phyloP scores from a whole-genome alignment of 257 asterid species.

The Penstemon eatonii region DNA sequence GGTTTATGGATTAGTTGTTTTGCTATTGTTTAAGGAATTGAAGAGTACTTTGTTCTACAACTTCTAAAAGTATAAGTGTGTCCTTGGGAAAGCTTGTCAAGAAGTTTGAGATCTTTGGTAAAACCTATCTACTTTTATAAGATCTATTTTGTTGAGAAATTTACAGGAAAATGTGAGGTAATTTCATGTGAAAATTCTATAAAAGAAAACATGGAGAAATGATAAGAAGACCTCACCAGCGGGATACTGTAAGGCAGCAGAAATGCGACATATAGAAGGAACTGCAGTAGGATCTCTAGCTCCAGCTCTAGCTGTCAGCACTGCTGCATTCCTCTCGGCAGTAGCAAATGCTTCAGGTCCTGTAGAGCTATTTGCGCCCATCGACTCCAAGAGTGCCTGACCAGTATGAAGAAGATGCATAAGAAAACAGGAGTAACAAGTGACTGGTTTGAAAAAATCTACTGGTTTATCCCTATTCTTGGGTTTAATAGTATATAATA shows the following conservation, averaged over 20 bases:
- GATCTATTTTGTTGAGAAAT: neutral
- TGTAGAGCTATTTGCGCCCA: slow-evolving; percentile 75
- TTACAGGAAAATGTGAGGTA: slow-evolving; percentile 13
- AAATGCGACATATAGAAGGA: slow-evolving; percentile 96
- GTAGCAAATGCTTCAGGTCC: slow-evolving; percentile 89
- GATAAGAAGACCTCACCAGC: slow-evolving; percentile 60
- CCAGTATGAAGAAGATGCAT: slow-evolving; percentile 24
- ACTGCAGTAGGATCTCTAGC: slow-evolving; percentile 95
- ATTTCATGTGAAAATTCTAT: slow-evolving; percentile 12
- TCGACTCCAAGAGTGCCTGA: slow-evolving; percentile 91
- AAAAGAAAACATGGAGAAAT: slow-evolving; percentile 21
- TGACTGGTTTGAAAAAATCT: neutral
- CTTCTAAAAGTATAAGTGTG: slow-evolving; percentile 17
- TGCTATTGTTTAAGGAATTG: neutral
- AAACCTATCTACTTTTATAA: slow-evolving; percentile 7
- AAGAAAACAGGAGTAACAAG: slow-evolving; percentile 23
- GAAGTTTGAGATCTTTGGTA: neutral
- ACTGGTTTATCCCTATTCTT: neutral
- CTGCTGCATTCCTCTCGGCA: slow-evolving; percentile 88
- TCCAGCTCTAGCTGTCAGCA: slow-evolving; percentile 97
- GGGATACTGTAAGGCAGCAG: slow-evolving; percentile 94
- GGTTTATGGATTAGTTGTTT: neutral
- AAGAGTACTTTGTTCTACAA: neutral
- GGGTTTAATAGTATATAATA: slow-evolving; percentile 4
- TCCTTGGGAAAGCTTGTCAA: slow-evolving; percentile 16